Base-by-base conservation (phyloP, 2,329 filamentous ascomycete genomes). In the Conoideocrella luteorostrata region DNA sequence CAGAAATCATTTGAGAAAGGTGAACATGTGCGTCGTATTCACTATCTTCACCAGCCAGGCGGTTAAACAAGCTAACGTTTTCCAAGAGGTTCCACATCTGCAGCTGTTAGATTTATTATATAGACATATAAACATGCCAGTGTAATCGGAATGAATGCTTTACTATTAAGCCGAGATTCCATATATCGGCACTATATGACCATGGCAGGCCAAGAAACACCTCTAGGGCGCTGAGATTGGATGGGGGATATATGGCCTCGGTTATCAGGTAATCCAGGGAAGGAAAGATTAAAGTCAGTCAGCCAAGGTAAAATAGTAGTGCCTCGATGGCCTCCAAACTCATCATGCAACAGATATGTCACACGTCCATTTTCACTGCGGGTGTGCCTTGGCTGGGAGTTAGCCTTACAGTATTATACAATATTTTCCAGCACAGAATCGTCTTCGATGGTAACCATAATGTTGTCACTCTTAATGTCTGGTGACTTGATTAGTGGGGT, bases 21-120 rank as follows among this genome's bases (percentile, higher is more conserved):
- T 53, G 52, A 17, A 52, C 47, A 10, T 55, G 53, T 12, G 49
- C 50, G 32, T 54, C 52, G 22, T 55, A 56, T 36, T 52, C 46
- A 9, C 52, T 53, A 21, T 50, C 48, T 4, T 51, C 39, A 22
- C 46, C 52, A 12, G 45, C 49, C 17, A 48, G 47, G 2, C 40
- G 48, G 2, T 38, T 46, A 36, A 56, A 54, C 4, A 54, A 24
- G 30, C 34, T 52, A 11, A 47, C 39, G 34, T 49, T 33, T 38
- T 56, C 49, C 18, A 53, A n/a, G 10, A 55, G 38, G 39, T 56
- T 48, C 52, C 54, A 55, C 52, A 55, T 54, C 54, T 55, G 35
- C 20, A 28, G 11, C 13, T 35, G 39, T 47, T 41, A 44, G 33
- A 34, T 9, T 10, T 26, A 26, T 33, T 10, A 6, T 41, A 30